Base-by-base conservation (phyloP, 768 basidiomycete genomes). In the Leccinum rimulosum region DNA sequence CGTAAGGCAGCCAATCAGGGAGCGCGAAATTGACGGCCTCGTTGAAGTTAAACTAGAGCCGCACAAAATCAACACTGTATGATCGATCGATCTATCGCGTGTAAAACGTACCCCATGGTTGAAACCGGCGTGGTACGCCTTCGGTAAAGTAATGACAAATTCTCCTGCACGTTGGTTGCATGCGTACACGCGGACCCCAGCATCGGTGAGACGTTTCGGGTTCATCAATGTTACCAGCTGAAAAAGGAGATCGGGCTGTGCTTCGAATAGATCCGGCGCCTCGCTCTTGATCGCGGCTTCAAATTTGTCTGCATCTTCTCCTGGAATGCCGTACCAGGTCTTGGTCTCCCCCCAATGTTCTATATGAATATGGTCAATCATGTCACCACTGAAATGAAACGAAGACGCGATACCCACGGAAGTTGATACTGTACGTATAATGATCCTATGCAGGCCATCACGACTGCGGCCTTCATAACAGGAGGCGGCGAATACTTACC, bases 291-390 rank as follows among this genome's bases (percentile, higher is more conserved):
- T 97, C 27, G 96, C 96, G 30, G 89, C 87, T 75, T 99, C 97
- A 69, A 99, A 98, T 73, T 93, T 93, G 64, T 92, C 93, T 28
- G 95, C 95, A 66, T 97, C 92, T 52, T 86, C 84, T n/a, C 91
- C 96, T 7, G 97, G 96, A 47, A 98, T 90, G 52, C 95, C 95
- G 74, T 99, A 99, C 97, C 97, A 99, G 0, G 96, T 99, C 80
- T 99, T 99, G 35, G 96, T 96, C 72, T 97, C 96, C 30, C 97
- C 97, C 93, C 94, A 98, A 72, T 98, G 95, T 90, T 96, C 94
- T 95, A 63, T 31, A 63, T 61, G 59, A 62, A 50, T 59, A 49
- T 55, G 59, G 71, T 63, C 68, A 69, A 68, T 69, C 61, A 68
- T 61, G 17, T 67, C 63, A 59, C 61, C 40, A 28, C 49, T 63